phyloP scores from a whole-genome alignment of 1,284 basidiomycete genomes.

The Coriolopsis trogii region DNA sequence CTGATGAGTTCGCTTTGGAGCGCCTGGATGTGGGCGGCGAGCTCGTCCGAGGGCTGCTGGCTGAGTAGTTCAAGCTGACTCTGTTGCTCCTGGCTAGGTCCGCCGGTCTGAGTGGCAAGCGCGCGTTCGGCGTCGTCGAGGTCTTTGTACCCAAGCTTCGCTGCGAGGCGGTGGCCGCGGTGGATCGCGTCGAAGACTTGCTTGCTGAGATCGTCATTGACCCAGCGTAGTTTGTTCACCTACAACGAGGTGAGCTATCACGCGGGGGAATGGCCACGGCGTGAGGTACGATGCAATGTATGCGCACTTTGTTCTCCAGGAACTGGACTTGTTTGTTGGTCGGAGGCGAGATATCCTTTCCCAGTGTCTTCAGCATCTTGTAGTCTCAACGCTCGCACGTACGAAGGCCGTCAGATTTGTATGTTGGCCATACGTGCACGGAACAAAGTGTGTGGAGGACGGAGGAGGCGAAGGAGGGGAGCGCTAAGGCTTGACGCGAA shows the following conservation, averaged over 20 bases:
- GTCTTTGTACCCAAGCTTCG: slow-evolving; percentile 25
- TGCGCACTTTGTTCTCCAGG: slow-evolving; percentile 20
- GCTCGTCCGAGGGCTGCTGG: slow-evolving; percentile 18
- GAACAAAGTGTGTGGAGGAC: no score
- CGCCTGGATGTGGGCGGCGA: slow-evolving; percentile 18
- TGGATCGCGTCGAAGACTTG: slow-evolving; percentile 25
- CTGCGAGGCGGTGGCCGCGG: slow-evolving; percentile 27
- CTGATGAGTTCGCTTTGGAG: slow-evolving; percentile 24
- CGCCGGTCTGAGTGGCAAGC: slow-evolving; percentile 13
- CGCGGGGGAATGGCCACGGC: neutral
- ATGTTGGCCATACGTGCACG: no score
- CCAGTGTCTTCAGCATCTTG: slow-evolving; percentile 7
- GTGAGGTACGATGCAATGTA: no score
- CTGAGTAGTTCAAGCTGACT: slow-evolving; percentile 20
- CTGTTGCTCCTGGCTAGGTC: slow-evolving; percentile 7
- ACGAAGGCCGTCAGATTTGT: no score
- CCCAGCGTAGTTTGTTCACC: slow-evolving; percentile 23
- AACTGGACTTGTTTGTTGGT: slow-evolving; percentile 16
- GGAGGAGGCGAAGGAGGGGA: no score
- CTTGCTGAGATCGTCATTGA: slow-evolving; percentile 25
- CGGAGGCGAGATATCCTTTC: neutral
- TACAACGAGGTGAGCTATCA: neutral
- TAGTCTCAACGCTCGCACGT: no score
- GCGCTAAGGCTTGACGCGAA: no score
- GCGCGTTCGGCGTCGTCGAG: slow-evolving; percentile 26